These are phyloP conservation scores for Backusella parvicylindrica DNA, from an alignment of 192 early-diverging fungal species.

Conservation along the genomic window DNA sequence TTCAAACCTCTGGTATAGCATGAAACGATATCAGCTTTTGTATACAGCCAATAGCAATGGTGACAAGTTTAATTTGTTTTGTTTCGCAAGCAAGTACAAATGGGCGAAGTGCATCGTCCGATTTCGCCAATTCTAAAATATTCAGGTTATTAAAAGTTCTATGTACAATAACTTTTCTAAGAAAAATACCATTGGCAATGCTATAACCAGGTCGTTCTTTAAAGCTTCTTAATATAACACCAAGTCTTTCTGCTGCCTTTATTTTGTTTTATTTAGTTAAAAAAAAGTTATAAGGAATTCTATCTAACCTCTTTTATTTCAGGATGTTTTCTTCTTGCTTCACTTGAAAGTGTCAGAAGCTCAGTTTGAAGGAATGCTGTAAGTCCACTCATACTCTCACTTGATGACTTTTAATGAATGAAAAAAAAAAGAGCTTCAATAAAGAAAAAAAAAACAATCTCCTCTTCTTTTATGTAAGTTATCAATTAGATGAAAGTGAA, in stretches of 20 bases:
- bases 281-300: background rate
- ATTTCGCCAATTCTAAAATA: conserved; percentile 64
- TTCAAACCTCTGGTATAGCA: conserved; percentile 66
- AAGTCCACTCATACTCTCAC: conserved; percentile 42
- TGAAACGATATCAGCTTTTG: conserved; percentile 73
- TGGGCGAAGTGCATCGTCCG: conserved; percentile 76
- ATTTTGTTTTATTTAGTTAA: background rate
- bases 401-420: background rate
- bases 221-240: conserved; percentile 52
- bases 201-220: conserved; percentile 51
- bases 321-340: conserved; percentile 85
- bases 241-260: conserved; percentile 66
- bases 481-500: background rate
- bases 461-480: background rate
- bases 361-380: conserved; percentile 70
- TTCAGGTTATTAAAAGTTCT: background rate
- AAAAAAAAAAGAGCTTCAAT: background rate
- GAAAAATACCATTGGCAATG: conserved; percentile 37
- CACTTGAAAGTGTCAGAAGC: conserved; percentile 78
- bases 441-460: background rate
- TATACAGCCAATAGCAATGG: conserved; percentile 80
- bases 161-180: background rate
- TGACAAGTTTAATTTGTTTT: conserved; percentile 74
- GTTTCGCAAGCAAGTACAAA: conserved; percentile 87
- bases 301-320: conserved; percentile 89